Percentiles rank a stretch among this genome's conserved stretches.
Conservation (phyloP, 176 grass and related monocot genomes). For the Aegilops speltoides region DNA sequence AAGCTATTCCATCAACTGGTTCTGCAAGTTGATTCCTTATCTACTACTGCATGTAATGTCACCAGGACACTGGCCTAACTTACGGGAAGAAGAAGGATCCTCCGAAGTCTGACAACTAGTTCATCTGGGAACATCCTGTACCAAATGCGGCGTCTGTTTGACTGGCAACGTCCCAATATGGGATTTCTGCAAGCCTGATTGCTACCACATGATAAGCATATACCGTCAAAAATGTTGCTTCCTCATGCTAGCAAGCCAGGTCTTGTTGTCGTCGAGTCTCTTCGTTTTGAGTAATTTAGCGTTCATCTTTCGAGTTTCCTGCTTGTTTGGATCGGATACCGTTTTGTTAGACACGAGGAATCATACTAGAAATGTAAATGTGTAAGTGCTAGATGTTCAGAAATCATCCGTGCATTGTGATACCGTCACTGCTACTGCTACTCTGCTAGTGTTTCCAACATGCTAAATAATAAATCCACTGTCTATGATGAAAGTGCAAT, state of each 20-base stretch:
- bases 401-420: neutral
- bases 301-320: neutral
- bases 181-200: conserved; percentile 8
- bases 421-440: neutral
- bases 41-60: conserved; percentile 32
- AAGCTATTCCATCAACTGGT: neutral
- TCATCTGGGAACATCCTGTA: conserved; percentile 18
- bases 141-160: neutral
- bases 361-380: conserved; percentile 25
- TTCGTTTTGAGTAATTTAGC: neutral
- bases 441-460: neutral
- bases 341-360: neutral
- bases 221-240: conserved; percentile 20
- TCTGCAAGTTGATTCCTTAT: neutral
- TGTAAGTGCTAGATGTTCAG: conserved; percentile 28
- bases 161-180: conserved; percentile 6
- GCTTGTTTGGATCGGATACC: neutral
- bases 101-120: conserved; percentile 47
- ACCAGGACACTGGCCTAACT: conserved; percentile 80
- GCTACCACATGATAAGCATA: conserved; percentile 2
- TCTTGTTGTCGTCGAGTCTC: neutral
- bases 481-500: neutral
- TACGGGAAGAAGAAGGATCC: conserved; percentile 85
- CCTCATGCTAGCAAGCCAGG: neutral
- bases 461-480: neutral